These are phyloP conservation scores for Dendrostoma leiphaemia DNA, from an alignment of 2,329 filamentous ascomycete genomes.

Conservation along the genomic window DNA sequence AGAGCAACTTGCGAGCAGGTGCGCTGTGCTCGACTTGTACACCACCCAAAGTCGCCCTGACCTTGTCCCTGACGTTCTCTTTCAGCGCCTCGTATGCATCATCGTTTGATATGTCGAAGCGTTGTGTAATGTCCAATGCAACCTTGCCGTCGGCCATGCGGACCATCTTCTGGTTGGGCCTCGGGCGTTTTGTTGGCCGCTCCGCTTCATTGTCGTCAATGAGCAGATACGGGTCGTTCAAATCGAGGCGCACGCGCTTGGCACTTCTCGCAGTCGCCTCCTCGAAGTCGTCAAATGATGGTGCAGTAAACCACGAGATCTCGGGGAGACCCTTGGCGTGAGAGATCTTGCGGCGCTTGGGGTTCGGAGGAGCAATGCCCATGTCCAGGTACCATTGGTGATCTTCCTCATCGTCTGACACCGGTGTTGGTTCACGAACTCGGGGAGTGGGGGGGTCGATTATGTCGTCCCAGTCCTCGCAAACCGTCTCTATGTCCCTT, in stretches of 20 bases:
- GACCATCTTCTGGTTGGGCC: slow-evolving; percentile 56
- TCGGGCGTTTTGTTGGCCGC: slow-evolving; percentile 58
- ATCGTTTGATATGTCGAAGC: slow-evolving; percentile 96
- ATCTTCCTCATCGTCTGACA: slow-evolving; percentile 45
- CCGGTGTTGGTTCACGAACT: slow-evolving; percentile 9
- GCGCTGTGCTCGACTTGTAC: slow-evolving; percentile 92
- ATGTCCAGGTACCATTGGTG: slow-evolving; percentile 66
- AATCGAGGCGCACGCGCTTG: slow-evolving; percentile 77
- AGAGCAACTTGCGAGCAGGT: slow-evolving; percentile 86
- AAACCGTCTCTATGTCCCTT: slow-evolving; percentile 80
- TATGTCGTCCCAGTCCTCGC: slow-evolving; percentile 77
- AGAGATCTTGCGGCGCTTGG: slow-evolving; percentile 63
- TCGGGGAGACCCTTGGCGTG: slow-evolving; percentile 52
- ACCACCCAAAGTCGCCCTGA: slow-evolving; percentile 86
- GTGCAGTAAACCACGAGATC: slow-evolving; percentile 59
- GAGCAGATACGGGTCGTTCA: slow-evolving; percentile 84
- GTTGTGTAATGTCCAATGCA: slow-evolving; percentile 69
- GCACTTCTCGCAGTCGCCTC: slow-evolving; percentile 68
- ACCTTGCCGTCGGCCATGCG: slow-evolving; percentile 68
- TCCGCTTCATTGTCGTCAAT: slow-evolving; percentile 73
- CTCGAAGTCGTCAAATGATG: slow-evolving; percentile 79
- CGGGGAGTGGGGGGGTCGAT: slow-evolving; percentile 44
- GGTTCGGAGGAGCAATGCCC: slow-evolving; percentile 45
- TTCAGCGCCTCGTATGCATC: slow-evolving; percentile 94
- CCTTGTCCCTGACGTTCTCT: slow-evolving; percentile 94